Conservation (phyloP, 345 rosid species). For the Moringa oleifera region DNA sequence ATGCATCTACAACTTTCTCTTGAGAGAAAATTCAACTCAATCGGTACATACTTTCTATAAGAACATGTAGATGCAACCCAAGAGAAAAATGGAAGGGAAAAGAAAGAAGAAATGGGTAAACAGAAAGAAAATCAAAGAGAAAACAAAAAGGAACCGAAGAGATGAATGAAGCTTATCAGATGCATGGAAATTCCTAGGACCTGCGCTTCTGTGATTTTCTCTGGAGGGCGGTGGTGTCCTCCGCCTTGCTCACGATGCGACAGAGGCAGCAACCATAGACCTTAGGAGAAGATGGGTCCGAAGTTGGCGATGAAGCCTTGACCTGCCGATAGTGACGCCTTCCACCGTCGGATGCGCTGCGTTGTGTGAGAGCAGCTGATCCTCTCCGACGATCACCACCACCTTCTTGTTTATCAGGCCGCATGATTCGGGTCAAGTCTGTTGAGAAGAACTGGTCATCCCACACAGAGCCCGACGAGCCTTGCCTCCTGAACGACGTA, state of each 20-base stretch:
- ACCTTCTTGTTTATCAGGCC: not conserved
- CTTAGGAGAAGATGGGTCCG: conserved; percentile 69
- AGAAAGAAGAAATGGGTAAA: no score
- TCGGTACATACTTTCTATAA: no score
- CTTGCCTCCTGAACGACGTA: conserved; percentile 79
- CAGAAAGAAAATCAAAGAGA: no score
- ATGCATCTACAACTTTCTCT: not conserved
- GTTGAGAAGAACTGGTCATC: conserved; percentile 51
- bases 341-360: conserved; percentile 35
- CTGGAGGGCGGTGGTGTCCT: conserved; percentile 8
- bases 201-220: conserved; percentile 18
- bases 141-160: no score
- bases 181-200: conserved; percentile 4
- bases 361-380: conserved; percentile 17
- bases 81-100: no score
- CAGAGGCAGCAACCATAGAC: conserved; percentile 55
- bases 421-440: conserved; percentile 22
- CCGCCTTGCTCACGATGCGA: conserved; percentile 36
- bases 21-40: not conserved
- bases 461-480: conserved; percentile 84
- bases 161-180: not conserved
- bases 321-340: conserved; percentile 13
- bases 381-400: conserved; percentile 24
- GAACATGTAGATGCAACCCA: no score
- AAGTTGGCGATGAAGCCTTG: conserved; percentile 24